Evolutionary conservation across 1,284 basidiomycete genomes (phyloP).

Genomic region (Sphagnurus paluster): DNA sequence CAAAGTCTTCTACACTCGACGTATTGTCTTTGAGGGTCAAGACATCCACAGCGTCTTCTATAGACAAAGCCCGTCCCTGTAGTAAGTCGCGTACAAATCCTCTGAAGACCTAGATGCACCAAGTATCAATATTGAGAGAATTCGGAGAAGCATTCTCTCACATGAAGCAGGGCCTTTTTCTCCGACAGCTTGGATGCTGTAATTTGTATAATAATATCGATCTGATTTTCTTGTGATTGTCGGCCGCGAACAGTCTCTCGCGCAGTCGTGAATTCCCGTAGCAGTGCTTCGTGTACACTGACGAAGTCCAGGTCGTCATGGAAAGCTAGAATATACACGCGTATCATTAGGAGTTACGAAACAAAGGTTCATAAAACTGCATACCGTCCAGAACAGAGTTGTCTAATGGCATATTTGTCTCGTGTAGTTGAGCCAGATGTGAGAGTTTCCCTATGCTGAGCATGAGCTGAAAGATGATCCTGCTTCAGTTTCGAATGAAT

Average conservation of each 20-base stretch:
- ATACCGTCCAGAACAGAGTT: slow-evolving; percentile 57
- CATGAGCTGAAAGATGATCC: slow-evolving; percentile 61
- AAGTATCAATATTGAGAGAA: background rate
- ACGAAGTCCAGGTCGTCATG: slow-evolving; percentile 76
- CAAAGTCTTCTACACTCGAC: slow-evolving; percentile 56
- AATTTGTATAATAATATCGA: slow-evolving; percentile 57
- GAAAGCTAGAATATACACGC: slow-evolving; percentile 51
- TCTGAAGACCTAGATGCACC: slow-evolving; percentile 49
- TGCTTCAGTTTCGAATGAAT: background rate
- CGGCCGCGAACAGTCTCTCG: slow-evolving; percentile 50
- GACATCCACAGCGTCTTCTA: slow-evolving; percentile 71
- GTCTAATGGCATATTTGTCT: slow-evolving; percentile 47
- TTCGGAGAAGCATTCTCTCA: slow-evolving; percentile 28
- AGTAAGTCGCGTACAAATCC: slow-evolving; percentile 62
- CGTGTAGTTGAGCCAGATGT: slow-evolving; percentile 74
- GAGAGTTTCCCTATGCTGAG: slow-evolving; percentile 90
- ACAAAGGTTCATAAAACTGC: slow-evolving; percentile 13
- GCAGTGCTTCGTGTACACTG: slow-evolving; percentile 66
- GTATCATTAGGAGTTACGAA: background rate
- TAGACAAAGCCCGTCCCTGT: slow-evolving; percentile 64
- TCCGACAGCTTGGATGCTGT: slow-evolving; percentile 52
- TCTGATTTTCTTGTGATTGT: slow-evolving; percentile 66
- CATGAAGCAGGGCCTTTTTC: slow-evolving; percentile 45
- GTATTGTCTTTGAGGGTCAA: slow-evolving; percentile 72
- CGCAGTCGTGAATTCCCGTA: slow-evolving; percentile 56